Base-by-base conservation (phyloP, 345 rosid species). In the Raphanus raphanistrum region DNA sequence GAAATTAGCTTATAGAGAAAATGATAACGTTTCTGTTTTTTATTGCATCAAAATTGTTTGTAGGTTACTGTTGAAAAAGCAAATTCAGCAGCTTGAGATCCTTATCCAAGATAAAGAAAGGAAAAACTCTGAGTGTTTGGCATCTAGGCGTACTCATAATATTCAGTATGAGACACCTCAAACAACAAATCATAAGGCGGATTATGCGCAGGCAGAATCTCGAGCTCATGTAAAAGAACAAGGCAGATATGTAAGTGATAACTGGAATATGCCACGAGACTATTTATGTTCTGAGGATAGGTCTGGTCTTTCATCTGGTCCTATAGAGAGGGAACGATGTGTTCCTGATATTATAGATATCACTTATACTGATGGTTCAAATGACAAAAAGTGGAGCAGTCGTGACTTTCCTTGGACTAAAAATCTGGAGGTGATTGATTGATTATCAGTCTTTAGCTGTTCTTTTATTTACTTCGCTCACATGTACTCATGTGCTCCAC, bases 311-410 rank as follows among this genome's bases (percentile, higher is more conserved):
- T 81, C 90, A 58, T 84, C 88, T 68, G 81, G 75, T 81, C 89
- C 87, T 61, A 60, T 83, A 26, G 97, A 83, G 78, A 90, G 97
- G 84, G 96, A 90, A 65, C 85, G 84, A 59, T 90, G 86, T 75
- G 67, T 88, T 63, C 97, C 94, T 15, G 88, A 83, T 79, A 80
- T 86, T 80, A 80, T 84, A 69, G 92, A 95, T 26, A 89, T 95
- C 77, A 92, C 88, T 74, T 92, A 95, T 83, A 88, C 83, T 28
- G 99, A 95, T 73, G 97, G 99, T 78, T 95, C 99, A 80, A 86
- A 83, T 71, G 98, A 92, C 70, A 85, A 84, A 72, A 90, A 81
- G 82, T 95, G 99, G 98, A 90, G 92, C 79, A 79, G 85, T 68
- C 72, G 79, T 63, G 87, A 91, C 79, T 95, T 95, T 69, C 82